Base-by-base conservation (phyloP, 192 early-diverging fungal genomes). In the Chytriomyces hyalinus region DNA sequence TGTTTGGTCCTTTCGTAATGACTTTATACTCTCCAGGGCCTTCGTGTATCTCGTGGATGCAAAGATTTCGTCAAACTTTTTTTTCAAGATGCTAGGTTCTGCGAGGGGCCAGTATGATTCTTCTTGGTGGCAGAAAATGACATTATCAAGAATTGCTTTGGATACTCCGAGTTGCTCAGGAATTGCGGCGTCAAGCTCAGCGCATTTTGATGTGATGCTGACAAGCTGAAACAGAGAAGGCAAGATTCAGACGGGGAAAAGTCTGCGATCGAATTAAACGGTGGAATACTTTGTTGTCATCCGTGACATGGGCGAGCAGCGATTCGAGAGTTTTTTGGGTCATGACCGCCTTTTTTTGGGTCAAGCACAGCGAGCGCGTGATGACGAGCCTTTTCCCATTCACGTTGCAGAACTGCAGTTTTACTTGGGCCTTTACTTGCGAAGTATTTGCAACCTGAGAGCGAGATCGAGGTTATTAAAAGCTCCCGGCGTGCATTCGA, bases 41-140 rank as follows among this genome's bases (percentile, higher is more conserved):
- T 96, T 98, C 45, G 96, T 97, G 79, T 96, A 95, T 76, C 91
- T 91, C 20, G 94, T 96, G 1, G 94, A 89, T 0, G 93, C 93
- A 85, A 98, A 99, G 53, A 99, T 98, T 17, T 98, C 98, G 84
- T 99, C 97, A 85, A 99, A 99, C 75, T 93, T 94, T 76, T 98
- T 98, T 76, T 99, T 99, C 47, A 99, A 74, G 5, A 87, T 74
- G 4, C 84, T 71, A 0, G 97, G 91, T 77, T 99, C 98, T 0
- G 95, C 89, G 9, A 99, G 86, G 13, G 98, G 98, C 91, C 98
- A 99, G 79, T 91, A 94, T 59, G 93, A 93, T 4, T 99, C 97
- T 80, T 99, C 98, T 84, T 99, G 98, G 80, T 98, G 97, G 81
- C 96, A 98, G 75, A 99, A 98, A 20, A 99, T 97, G 59, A 99